Conservation (phyloP, 768 basidiomycete genomes). For the Leccinum aurantiacum region DNA sequence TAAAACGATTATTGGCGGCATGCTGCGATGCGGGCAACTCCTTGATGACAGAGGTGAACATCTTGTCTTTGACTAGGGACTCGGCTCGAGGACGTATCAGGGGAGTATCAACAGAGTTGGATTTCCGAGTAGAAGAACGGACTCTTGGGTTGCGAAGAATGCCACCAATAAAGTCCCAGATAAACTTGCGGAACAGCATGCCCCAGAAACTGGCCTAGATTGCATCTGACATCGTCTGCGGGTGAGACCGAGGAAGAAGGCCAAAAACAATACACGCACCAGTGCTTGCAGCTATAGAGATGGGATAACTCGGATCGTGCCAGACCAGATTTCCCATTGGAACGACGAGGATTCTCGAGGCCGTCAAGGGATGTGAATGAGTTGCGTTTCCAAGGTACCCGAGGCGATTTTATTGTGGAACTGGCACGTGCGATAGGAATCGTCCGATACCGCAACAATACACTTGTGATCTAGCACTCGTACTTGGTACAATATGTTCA, state of each 20-base stretch:
- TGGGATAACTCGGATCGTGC: conserved; percentile 24
- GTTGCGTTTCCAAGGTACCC: no score
- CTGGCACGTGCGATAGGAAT: no score
- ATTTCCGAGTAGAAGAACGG: conserved; percentile 30
- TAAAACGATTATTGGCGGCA: conserved; percentile 59
- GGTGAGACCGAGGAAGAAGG: not conserved
- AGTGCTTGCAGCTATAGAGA: conserved; percentile 56
- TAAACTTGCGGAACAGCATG: conserved; percentile 87
- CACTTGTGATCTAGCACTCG: no score
- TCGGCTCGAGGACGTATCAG: conserved; percentile 35
- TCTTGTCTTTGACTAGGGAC: conserved; percentile 30
- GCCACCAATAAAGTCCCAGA: conserved; percentile 70
- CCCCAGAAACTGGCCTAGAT: conserved; percentile 83
- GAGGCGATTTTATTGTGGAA: no score
- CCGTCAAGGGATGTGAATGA: no score
- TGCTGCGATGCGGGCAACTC: conserved; percentile 58
- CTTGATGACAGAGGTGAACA: conserved; percentile 67
- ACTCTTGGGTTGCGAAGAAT: conserved; percentile 48
- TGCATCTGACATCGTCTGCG: conserved; percentile 47
- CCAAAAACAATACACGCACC: conserved; percentile 51
- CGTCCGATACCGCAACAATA: no score
- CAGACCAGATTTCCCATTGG: no score
- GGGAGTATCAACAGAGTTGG: not conserved
- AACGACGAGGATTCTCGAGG: no score
- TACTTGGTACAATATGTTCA: conserved; percentile 27